A percentile compares a stretch with the other conserved stretches of the same genome.
Conservation (phyloP, 257 asterid genomes). For the Coffea canephora region DNA sequence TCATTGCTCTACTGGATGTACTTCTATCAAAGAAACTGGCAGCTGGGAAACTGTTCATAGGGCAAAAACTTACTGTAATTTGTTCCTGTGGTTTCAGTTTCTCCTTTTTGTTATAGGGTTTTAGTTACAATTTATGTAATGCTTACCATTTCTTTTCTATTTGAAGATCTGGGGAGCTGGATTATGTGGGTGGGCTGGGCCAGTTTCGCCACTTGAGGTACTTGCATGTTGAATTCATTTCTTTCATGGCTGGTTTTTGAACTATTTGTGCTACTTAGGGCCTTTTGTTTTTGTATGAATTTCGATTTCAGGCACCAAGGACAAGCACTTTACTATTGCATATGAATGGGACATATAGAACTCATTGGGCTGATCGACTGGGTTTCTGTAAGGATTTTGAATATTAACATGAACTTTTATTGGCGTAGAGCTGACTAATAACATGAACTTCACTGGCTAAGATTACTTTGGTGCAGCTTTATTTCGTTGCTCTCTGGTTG, state of each 20-base stretch:
- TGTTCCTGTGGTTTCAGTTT: slow-evolving; percentile 19
- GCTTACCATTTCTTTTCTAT: slow-evolving; percentile 63
- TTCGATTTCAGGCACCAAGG: slow-evolving; percentile 57
- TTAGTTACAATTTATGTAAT: slow-evolving; percentile 32
- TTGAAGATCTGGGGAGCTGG: slow-evolving; percentile 96
- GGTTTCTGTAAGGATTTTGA: slow-evolving; percentile 72
- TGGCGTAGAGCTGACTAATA: background rate
- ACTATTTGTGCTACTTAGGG: slow-evolving; percentile 5
- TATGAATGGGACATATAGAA: slow-evolving; percentile 87
- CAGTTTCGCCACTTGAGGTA: slow-evolving; percentile 90
- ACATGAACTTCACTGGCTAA: slow-evolving; percentile 3
- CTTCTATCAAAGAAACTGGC: slow-evolving; percentile 64
- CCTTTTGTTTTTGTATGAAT: slow-evolving; percentile 15
- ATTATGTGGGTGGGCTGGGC: slow-evolving; percentile 81
- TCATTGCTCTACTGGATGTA: slow-evolving; percentile 75
- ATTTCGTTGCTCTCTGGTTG: slow-evolving; percentile 18
- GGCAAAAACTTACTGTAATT: slow-evolving; percentile 90
- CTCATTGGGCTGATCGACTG: slow-evolving; percentile 95
- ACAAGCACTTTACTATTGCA: slow-evolving; percentile 58
- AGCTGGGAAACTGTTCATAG: slow-evolving; percentile 78
- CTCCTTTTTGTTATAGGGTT: slow-evolving; percentile 24
- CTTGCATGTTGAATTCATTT: slow-evolving; percentile 22
- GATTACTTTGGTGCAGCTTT: background rate
- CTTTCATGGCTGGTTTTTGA: slow-evolving; percentile 12
- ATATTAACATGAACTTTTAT: slow-evolving; percentile 15